Evolutionary conservation across 202 grass and related monocot species (phyloP).

Genomic region (Schoenoplectus tabernaemontani): DNA sequence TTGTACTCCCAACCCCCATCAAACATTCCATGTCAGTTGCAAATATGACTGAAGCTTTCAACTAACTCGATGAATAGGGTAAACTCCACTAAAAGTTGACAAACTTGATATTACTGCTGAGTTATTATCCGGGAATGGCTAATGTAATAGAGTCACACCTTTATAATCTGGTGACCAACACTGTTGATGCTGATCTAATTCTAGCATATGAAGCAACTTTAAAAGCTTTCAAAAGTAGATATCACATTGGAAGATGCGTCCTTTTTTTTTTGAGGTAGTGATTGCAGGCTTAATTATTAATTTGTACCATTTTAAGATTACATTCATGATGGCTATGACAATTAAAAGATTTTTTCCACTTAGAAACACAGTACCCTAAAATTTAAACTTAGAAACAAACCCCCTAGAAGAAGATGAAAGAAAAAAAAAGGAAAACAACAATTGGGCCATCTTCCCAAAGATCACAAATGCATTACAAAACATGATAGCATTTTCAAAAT

Average conservation of each 20-base stretch:
- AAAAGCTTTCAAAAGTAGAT: not conserved
- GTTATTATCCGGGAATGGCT: not conserved
- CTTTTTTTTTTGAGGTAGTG: too few species aligned
- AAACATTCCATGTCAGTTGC: not conserved
- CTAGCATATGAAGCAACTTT: not conserved
- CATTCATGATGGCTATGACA: too few species aligned
- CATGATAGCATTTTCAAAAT: not conserved
- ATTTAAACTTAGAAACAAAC: too few species aligned
- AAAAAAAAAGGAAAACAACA: too few species aligned
- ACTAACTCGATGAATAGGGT: not conserved
- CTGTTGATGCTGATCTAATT: not conserved
- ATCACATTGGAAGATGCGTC: not conserved
- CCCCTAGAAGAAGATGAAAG: too few species aligned
- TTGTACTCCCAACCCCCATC: not conserved
- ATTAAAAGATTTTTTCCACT: too few species aligned
- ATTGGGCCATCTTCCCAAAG: too few species aligned
- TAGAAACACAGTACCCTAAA: too few species aligned
- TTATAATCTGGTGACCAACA: not conserved
- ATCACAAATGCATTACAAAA: not conserved
- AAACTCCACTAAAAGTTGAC: not conserved
- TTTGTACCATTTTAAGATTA: too few species aligned
- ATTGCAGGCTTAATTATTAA: too few species aligned
- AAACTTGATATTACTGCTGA: not conserved
- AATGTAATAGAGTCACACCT: not conserved
- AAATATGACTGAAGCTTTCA: not conserved